Conservation (phyloP, 495 filamentous ascomycete species). For the Podospora appendiculata region DNA sequence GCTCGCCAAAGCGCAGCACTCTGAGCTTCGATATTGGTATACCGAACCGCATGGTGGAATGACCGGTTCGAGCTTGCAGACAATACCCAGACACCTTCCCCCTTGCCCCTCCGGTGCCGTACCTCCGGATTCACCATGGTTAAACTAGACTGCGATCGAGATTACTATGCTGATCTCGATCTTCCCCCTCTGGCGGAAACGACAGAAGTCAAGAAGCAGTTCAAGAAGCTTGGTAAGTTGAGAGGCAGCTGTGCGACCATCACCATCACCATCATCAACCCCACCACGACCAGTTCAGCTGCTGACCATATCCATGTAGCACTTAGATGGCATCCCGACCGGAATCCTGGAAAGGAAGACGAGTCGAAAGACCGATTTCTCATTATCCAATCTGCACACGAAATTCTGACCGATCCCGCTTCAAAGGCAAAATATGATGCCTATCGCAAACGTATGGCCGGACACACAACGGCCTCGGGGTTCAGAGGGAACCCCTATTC, state of each 20-base stretch:
- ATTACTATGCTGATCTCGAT: slow-evolving; percentile 86
- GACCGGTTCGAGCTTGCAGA: neutral
- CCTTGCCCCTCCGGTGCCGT: neutral
- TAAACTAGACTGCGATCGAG: slow-evolving; percentile 60
- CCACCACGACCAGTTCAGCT: too few relatives aligned
- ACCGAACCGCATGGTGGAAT: neutral
- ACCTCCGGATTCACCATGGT: slow-evolving; percentile 49
- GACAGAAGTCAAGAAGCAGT: slow-evolving; percentile 77
- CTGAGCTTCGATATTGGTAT: neutral
- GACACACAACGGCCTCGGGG: slow-evolving; percentile 34
- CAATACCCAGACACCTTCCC: neutral
- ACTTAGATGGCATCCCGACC: slow-evolving; percentile 80
- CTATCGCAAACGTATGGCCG: slow-evolving; percentile 39
- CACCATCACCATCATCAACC: too few relatives aligned
- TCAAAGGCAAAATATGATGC: slow-evolving; percentile 70
- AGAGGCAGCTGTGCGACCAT: neutral
- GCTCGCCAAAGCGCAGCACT: neutral
- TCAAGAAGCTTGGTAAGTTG: slow-evolving; percentile 66
- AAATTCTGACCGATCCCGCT: slow-evolving; percentile 65
- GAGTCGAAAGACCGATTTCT: slow-evolving; percentile 78
- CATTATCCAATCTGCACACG: slow-evolving; percentile 76
- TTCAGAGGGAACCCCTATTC: slow-evolving; percentile 47
- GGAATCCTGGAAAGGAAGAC: slow-evolving; percentile 73
- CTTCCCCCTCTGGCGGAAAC: slow-evolving; percentile 53
- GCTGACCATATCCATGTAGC: slow-evolving; percentile 37